Base-by-base conservation (phyloP, 2,329 filamentous ascomycete genomes). In the Thermomyces lanuginosus region DNA sequence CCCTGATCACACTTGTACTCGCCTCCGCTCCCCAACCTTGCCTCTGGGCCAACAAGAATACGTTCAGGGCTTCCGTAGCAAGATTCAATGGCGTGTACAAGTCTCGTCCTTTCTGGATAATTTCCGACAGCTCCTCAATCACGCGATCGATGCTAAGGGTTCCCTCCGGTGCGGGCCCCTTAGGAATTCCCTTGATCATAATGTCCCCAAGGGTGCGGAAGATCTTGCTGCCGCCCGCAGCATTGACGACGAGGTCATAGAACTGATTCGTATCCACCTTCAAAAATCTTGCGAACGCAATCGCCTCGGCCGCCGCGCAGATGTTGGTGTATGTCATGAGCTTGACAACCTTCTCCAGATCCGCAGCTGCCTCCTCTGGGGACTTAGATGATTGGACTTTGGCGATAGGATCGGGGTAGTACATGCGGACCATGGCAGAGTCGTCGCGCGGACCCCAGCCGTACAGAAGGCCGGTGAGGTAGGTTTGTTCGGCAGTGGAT, bases 401-500 rank as follows among this genome's bases (percentile, higher is more conserved):
- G n/a, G 49, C 35, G 8, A 64, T 50, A 1, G 60, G 51, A 0
- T 53, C 46, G 9, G 43, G 18, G 27, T 39, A 49, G 48, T 69
- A 71, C 26, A 69, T 55, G 27, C 64, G 63, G 9, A 71, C 63
- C 38, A 69, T 53, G 8, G 61, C 58, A 2, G 65, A 63, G 35
- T 71, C 66, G 36, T 70, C 66, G 26, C 65, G 53, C 8, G 56
- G 42, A 0, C 63, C 58, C 36, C 58, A 71, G 6, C 72, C 74
- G 21, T 65, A 63, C 13, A 64, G 56, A 5, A 76, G 47, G 8
- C 63, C 69, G 15, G 66, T 51, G 29, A 75, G 63, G 43, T 76
- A 77, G 15, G 66, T 60, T 45, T 76, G 71, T 49, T 79, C 74
- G 7, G 73, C 72, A 0, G 63, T 59, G 19, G 62, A 64, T 29